Evolutionary conservation across 2,329 filamentous ascomycete genomes (phyloP).

Genomic region (Leptodontidium sp.): DNA sequence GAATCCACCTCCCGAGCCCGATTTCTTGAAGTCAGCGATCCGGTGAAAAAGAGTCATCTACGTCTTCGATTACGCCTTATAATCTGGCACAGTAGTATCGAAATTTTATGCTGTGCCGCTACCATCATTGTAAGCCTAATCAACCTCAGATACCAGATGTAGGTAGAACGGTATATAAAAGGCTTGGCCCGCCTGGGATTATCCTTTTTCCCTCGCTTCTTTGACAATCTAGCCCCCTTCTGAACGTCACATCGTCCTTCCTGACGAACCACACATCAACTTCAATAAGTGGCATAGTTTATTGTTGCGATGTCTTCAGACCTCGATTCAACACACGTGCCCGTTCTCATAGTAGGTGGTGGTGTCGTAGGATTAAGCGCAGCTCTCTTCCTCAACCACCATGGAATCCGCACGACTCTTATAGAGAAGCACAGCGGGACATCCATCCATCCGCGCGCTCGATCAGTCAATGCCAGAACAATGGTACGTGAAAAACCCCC

Average conservation of each 20-base stretch:
- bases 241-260: background rate
- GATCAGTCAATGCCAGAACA: constrained; percentile 50
- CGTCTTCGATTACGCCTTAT: constrained; percentile 5
- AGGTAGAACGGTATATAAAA: background rate
- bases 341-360: constrained; percentile 49
- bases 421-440: constrained; percentile 49
- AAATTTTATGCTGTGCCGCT: background rate
- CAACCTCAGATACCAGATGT: too few relatives aligned
- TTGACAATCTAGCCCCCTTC: background rate
- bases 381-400: constrained; percentile 49
- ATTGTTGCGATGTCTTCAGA: background rate
- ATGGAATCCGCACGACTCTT: constrained; percentile 47
- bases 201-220: background rate
- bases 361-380: constrained; percentile 52
- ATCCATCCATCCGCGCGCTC: constrained; percentile 50
- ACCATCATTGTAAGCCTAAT: background rate
- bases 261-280: background rate
- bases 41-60: background rate
- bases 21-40: background rate
- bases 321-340: background rate
- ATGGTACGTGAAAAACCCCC: constrained; percentile 35
- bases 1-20: constrained; percentile 5
- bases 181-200: constrained; percentile 1
- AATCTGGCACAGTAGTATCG: background rate
- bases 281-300: background rate